phyloP scores from a whole-genome alignment of 805 yeast genomes.

The Wickerhamomyces sydowiorum region DNA sequence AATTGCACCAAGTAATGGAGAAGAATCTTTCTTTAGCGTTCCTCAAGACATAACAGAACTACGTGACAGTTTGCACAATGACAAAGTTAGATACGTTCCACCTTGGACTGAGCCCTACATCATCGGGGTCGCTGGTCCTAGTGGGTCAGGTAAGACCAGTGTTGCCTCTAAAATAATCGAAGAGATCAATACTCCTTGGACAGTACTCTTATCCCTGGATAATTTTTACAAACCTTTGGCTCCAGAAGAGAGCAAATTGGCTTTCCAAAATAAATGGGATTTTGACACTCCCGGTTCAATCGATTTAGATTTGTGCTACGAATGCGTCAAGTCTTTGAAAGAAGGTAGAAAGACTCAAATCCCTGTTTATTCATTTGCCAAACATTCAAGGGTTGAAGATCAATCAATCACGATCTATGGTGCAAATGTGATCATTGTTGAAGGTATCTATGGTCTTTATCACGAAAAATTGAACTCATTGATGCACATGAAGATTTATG shows the following conservation, averaged over 20 bases:
- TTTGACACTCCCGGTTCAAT: constrained; percentile 85
- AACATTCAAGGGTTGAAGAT: constrained; percentile 47
- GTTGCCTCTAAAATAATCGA: constrained; percentile 80
- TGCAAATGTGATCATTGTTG: constrained; percentile 87
- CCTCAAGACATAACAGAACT: neutral
- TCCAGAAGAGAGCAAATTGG: constrained; percentile 52
- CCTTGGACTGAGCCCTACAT: constrained; percentile 89
- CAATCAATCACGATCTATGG: constrained; percentile 79
- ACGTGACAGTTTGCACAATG: neutral
- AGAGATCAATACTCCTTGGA: constrained; percentile 86
- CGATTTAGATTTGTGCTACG: constrained; percentile 67
- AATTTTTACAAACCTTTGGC: constrained; percentile 81
- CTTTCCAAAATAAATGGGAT: constrained; percentile 70
- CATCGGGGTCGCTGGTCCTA: constrained; percentile 81
- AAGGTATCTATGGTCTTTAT: constrained; percentile 83
- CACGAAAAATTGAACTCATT: constrained; percentile 62
- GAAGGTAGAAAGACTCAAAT: constrained; percentile 63
- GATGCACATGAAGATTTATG: constrained; percentile 85
- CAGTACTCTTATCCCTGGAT: constrained; percentile 82
- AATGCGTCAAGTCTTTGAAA: constrained; percentile 60
- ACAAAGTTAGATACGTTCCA: constrained; percentile 43
- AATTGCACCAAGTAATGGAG: neutral
- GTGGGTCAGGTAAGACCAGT: constrained; percentile 93
- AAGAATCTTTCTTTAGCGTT: neutral
- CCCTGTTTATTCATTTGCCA: constrained; percentile 63